Percentiles rank a stretch among this genome's conserved stretches.
Evolutionary conservation across 352 stramenopile species (phyloP).

Genomic region (Pelagophyceae sp.): DNA sequence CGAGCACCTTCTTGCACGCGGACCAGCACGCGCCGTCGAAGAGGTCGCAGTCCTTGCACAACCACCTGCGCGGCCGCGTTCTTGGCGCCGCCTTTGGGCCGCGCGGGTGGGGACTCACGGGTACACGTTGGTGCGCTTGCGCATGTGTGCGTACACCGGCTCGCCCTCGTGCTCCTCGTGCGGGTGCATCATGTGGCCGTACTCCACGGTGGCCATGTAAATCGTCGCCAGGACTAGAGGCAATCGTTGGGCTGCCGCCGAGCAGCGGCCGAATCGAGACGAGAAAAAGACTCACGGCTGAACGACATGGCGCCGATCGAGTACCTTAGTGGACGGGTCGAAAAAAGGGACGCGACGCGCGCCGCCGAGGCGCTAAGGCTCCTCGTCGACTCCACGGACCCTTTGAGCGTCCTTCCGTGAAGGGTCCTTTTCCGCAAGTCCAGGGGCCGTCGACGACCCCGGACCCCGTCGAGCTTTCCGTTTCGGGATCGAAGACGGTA

Average conservation of each 20-base stretch:
- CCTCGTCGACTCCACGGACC: no score
- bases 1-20: constrained; percentile 31
- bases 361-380: no score
- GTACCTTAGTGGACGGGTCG: no score
- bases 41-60: constrained; percentile 32
- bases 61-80: constrained; percentile 32
- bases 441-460: no score
- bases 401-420: no score
- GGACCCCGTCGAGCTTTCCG: no score
- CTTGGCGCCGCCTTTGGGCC: constrained; percentile 30
- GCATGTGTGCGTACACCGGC: not conserved
- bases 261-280: no score
- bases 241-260: no score
- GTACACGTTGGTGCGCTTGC: not conserved
- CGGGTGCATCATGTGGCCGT: not conserved
- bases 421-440: no score
- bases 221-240: not conserved
- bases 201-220: constrained; percentile 1
- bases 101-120: not conserved
- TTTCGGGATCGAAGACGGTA: no score
- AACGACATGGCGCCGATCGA: not conserved
- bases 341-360: no score
- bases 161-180: not conserved
- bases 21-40: constrained; percentile 32
- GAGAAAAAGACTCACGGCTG: no score